Percentiles rank a stretch among this genome's conserved stretches.
phyloP scores from a whole-genome alignment of 1,284 basidiomycete species.

The Mycena sp. region DNA sequence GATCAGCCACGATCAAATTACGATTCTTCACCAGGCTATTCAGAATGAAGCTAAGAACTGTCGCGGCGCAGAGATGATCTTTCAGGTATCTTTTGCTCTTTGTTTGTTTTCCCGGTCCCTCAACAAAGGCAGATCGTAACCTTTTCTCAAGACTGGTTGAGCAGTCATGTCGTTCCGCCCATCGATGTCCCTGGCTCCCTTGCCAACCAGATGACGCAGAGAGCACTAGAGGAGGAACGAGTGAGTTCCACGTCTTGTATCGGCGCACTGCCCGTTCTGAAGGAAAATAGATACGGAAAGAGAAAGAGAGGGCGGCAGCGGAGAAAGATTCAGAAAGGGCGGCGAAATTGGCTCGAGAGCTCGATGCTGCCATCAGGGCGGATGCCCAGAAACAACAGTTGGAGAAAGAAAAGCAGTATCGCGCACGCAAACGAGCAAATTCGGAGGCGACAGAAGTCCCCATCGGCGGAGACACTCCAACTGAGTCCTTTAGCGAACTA shows the following conservation, averaged over 20 bases:
- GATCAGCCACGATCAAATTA: slow-evolving; percentile 60
- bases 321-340: slow-evolving; percentile 22
- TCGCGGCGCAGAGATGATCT: slow-evolving; percentile 77
- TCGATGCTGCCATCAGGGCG: slow-evolving; percentile 42
- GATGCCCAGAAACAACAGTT: slow-evolving; percentile 59
- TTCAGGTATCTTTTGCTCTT: slow-evolving; percentile 58
- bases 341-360: slow-evolving; percentile 10
- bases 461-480: slow-evolving; percentile 58
- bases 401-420: slow-evolving; percentile 62
- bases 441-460: slow-evolving; percentile 75
- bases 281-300: slow-evolving; percentile 8
- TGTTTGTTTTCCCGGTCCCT: neutral
- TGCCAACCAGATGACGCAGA: slow-evolving; percentile 76
- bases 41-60: slow-evolving; percentile 68
- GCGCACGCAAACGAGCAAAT: slow-evolving; percentile 65
- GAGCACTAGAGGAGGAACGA: slow-evolving; percentile 71
- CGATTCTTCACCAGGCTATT: slow-evolving; percentile 63
- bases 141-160: slow-evolving; percentile 77
- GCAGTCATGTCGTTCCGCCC: slow-evolving; percentile 61
- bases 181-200: slow-evolving; percentile 72
- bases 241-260: slow-evolving; percentile 47
- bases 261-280: slow-evolving; percentile 1
- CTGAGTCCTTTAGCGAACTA: slow-evolving; percentile 66
- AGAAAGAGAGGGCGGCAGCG: slow-evolving; percentile 22
- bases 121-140: slow-evolving; percentile 61